Evolutionary conservation across 306 rosid genomes (phyloP).

Genomic region (Alnus glutinosa): DNA sequence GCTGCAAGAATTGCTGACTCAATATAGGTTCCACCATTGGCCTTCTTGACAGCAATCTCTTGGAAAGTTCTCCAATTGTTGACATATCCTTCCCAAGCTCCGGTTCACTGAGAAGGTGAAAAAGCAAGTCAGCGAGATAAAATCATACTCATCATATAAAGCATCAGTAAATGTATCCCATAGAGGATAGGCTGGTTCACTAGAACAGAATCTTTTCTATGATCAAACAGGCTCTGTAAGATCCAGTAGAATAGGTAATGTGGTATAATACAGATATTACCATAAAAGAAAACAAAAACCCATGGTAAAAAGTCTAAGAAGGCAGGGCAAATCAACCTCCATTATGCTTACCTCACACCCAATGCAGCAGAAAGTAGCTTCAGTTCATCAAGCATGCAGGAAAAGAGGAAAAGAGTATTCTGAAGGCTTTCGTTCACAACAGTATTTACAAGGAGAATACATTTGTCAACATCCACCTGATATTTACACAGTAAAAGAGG

Average conservation of each 20-base stretch:
- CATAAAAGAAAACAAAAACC: not conserved
- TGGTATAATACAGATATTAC: not conserved
- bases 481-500: not conserved
- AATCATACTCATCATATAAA: too few relatives aligned
- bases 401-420: not conserved
- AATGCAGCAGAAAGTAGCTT: slow-evolving; percentile 30
- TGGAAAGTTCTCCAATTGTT: slow-evolving; percentile 5
- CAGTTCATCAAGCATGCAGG: slow-evolving; percentile 26
- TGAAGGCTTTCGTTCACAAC: not conserved
- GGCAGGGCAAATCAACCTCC: not conserved
- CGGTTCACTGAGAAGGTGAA: not conserved
- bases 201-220: too few relatives aligned
- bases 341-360: slow-evolving; percentile 29
- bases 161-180: too few relatives aligned
- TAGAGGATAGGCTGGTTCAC: too few relatives aligned
- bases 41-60: slow-evolving; percentile 13
- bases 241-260: too few relatives aligned
- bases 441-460: slow-evolving; percentile 4
- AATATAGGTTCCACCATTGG: not conserved
- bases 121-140: not conserved
- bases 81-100: not conserved
- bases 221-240: too few relatives aligned
- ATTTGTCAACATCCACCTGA: slow-evolving; percentile 19
- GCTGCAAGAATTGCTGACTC: too few relatives aligned
- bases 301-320: too few relatives aligned